Evolutionary conservation across 305 asterid genomes (phyloP).

Genomic region (Ilex paraguariensis): DNA sequence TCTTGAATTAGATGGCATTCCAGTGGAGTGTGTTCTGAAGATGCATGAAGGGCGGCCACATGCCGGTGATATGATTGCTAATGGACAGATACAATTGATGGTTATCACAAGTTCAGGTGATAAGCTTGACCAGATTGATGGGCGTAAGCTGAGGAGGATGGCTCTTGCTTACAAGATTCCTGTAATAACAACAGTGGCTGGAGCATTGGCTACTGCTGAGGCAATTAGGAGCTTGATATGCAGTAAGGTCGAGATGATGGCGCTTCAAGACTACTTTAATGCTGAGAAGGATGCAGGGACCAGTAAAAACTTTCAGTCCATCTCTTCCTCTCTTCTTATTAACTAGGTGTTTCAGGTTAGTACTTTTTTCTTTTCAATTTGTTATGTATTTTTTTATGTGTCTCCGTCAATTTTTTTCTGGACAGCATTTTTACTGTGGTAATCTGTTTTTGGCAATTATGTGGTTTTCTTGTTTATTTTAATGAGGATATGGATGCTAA

Average conservation of each 20-base stretch:
- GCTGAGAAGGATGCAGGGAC: constrained; percentile 22
- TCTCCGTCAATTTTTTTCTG: too few relatives aligned
- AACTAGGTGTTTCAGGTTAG: too few relatives aligned
- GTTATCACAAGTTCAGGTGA: constrained; percentile 93
- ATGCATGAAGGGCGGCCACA: constrained; percentile 95
- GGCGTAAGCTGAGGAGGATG: constrained; percentile 83
- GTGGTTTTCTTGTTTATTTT: too few relatives aligned
- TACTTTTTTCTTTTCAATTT: too few relatives aligned
- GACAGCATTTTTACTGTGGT: too few relatives aligned
- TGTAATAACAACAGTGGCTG: constrained; percentile 80
- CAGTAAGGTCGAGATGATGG: constrained; percentile 74
- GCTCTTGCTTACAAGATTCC: constrained; percentile 91
- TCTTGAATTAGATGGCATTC: constrained; percentile 60
- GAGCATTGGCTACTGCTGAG: constrained; percentile 90
- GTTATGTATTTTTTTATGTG: too few relatives aligned
- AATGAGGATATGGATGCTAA: too few relatives aligned
- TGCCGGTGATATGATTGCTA: constrained; percentile 82
- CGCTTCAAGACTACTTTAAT: constrained; percentile 82
- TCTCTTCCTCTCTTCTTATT: constrained; percentile 22
- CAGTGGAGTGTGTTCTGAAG: constrained; percentile 74
- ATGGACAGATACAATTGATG: constrained; percentile 80
- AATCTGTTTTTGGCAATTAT: too few relatives aligned
- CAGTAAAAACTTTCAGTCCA: constrained; percentile 34
- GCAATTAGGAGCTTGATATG: constrained; percentile 79
- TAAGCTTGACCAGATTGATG: constrained; percentile 81